These are phyloP conservation scores for Sambucus nigra DNA, from an alignment of 129 eudicot genomes.

Conservation along the genomic window DNA sequence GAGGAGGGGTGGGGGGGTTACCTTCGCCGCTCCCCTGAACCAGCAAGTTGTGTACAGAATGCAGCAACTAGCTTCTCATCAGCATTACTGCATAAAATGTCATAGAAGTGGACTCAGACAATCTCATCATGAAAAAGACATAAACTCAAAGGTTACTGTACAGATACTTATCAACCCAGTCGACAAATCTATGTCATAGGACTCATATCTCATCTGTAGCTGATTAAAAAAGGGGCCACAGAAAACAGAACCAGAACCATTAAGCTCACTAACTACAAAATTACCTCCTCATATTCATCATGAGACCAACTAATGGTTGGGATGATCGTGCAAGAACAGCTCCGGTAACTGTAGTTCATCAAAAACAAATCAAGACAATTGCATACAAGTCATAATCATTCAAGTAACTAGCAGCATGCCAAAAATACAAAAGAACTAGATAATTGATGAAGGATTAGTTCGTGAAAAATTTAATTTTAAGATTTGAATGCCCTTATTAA, in stretches of 20 bases:
- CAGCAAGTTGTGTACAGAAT: conserved; percentile 53
- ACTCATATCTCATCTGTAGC: conserved; percentile 3
- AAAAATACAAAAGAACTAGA: too few species aligned
- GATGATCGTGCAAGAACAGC: conserved; percentile 99
- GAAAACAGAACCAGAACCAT: background rate
- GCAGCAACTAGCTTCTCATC: conserved; percentile 98
- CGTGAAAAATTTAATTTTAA: too few species aligned
- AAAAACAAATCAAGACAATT: conserved; percentile 13
- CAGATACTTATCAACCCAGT: background rate
- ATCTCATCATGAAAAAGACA: conserved; percentile 1
- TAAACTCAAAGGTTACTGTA: background rate
- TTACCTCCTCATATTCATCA: conserved; percentile 99
- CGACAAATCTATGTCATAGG: too few species aligned
- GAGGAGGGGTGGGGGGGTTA: conserved; percentile 6
- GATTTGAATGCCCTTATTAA: too few species aligned
- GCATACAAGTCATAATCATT: background rate
- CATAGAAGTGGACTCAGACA: conserved; percentile 1
- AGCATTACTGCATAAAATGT: conserved; percentile 57
- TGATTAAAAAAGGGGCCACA: too few species aligned
- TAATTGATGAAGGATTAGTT: too few species aligned
- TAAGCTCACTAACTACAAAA: background rate
- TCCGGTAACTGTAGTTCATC: conserved; percentile 44
- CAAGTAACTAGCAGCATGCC: background rate
- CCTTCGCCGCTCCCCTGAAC: conserved; percentile 49
- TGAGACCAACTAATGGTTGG: conserved; percentile 92